These are phyloP conservation scores for Kurtzmaniella quercitrusa DNA, from an alignment of 1,139 yeast species.

Conservation along the genomic window DNA sequence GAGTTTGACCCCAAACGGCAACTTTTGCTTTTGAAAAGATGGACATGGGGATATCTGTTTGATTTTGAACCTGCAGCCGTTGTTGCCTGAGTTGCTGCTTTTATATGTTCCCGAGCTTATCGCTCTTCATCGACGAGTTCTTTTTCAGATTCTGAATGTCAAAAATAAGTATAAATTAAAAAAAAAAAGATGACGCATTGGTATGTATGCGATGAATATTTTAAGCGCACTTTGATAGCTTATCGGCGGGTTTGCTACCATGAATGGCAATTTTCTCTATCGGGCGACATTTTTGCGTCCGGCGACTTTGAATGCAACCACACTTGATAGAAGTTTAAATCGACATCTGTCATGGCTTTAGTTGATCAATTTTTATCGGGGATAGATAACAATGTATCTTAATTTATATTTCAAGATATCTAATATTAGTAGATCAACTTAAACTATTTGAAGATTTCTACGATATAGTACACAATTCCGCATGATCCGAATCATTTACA, in stretches of 20 bases:
- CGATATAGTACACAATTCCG: too few species aligned
- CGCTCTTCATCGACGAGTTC: not conserved
- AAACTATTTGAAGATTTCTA: too few species aligned
- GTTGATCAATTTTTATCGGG: too few species aligned
- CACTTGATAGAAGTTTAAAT: too few species aligned
- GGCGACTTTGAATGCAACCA: not conserved
- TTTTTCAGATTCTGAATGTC: not conserved
- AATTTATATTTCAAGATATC: too few species aligned
- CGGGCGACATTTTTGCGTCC: not conserved
- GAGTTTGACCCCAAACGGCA: slow-evolving; percentile 38
- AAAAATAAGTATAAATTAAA: not conserved
- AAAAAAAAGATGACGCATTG: too few species aligned
- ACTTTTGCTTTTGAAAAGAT: not conserved
- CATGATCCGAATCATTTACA: too few species aligned
- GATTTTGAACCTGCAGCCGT: too few species aligned
- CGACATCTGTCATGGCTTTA: too few species aligned
- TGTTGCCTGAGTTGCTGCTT: too few species aligned
- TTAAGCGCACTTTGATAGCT: not conserved
- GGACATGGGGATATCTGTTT: slow-evolving; percentile 3
- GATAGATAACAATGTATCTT: too few species aligned
- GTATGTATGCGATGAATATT: not conserved
- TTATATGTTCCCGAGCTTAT: not conserved
- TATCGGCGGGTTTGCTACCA: not conserved
- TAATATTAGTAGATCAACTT: too few species aligned
- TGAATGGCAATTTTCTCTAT: not conserved